These are phyloP conservation scores for Boletus tomentosulus DNA, from an alignment of 768 basidiomycete genomes.

Conservation along the genomic window DNA sequence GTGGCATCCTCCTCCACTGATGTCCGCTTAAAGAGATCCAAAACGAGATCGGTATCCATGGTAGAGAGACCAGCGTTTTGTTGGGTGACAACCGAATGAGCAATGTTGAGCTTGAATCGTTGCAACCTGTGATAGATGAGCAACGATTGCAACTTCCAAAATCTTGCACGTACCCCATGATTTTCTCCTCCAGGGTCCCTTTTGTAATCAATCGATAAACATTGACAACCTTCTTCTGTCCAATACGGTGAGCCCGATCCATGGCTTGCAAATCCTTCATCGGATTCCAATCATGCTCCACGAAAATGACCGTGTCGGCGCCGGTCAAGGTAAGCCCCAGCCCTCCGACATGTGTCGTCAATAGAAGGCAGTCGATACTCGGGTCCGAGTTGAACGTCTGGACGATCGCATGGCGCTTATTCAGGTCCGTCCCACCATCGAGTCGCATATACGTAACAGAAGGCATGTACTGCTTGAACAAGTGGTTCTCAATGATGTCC, in stretches of 20 bases:
- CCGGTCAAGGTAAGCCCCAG: constrained; percentile 94
- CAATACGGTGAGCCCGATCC: constrained; percentile 97
- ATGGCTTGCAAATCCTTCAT: constrained; percentile 99
- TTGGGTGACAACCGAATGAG: constrained; percentile 93
- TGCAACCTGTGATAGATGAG: constrained; percentile 60
- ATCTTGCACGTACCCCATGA: constrained; percentile 81
- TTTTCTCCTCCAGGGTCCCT: constrained; percentile 97
- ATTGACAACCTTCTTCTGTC: constrained; percentile 98
- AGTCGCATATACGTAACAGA: constrained; percentile 97
- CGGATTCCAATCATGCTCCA: constrained; percentile 99
- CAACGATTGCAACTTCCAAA: background rate
- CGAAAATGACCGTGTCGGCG: constrained; percentile 98
- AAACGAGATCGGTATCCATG: constrained; percentile 96
- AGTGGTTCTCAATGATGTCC: constrained; percentile 90
- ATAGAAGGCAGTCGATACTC: constrained; percentile 90
- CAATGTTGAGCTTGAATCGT: constrained; percentile 98
- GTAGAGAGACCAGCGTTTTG: constrained; percentile 91
- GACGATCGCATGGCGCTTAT: constrained; percentile 93
- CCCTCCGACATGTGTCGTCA: constrained; percentile 97
- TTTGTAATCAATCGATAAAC: constrained; percentile 97
- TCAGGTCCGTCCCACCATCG: constrained; percentile 88
- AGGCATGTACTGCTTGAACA: constrained; percentile 91
- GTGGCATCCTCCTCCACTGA: constrained; percentile 70
- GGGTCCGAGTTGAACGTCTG: constrained; percentile 99
- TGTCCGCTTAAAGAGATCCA: constrained; percentile 87